Evolutionary conservation across 1,139 yeast species (phyloP).

Genomic region (Blastobotrys elegans): DNA sequence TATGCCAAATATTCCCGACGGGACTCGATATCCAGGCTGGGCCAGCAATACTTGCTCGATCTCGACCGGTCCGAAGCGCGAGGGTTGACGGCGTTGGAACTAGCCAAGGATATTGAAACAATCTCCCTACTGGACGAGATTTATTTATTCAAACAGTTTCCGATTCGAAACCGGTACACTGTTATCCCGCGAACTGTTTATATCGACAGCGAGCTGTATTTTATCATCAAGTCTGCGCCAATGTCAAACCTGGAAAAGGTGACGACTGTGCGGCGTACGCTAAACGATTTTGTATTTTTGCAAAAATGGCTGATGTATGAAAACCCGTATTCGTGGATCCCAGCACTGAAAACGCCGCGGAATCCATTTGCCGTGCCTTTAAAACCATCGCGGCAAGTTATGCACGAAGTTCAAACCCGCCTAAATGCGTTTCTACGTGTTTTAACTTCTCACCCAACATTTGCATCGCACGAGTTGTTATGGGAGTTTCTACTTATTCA

Average conservation of each 20-base stretch:
- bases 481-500: constrained; percentile 44
- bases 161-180: constrained; percentile 20
- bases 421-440: constrained; percentile 46
- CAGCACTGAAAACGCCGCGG: constrained; percentile 28
- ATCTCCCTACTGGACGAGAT: constrained; percentile 41
- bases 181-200: constrained; percentile 29
- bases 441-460: constrained; percentile 35
- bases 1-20: constrained; percentile 66
- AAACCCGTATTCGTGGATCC: constrained; percentile 37
- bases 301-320: constrained; percentile 37
- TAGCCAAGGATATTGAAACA: constrained; percentile 43
- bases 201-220: constrained; percentile 28
- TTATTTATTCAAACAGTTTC: constrained; percentile 17
- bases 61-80: constrained; percentile 26
- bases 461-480: constrained; percentile 36
- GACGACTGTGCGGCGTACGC: constrained; percentile 34
- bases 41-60: constrained; percentile 28
- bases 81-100: constrained; percentile 47
- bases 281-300: constrained; percentile 40
- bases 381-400: constrained; percentile 34
- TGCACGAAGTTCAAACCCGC: constrained; percentile 46
- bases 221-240: constrained; percentile 31
- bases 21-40: constrained; percentile 47
- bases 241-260: constrained; percentile 8
- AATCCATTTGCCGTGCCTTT: constrained; percentile 36